Percentiles rank a stretch among this genome's conserved stretches.
Evolutionary conservation across 2,329 filamentous ascomycete species (phyloP).

Genomic region (Torrubiellomyces zombiae): DNA sequence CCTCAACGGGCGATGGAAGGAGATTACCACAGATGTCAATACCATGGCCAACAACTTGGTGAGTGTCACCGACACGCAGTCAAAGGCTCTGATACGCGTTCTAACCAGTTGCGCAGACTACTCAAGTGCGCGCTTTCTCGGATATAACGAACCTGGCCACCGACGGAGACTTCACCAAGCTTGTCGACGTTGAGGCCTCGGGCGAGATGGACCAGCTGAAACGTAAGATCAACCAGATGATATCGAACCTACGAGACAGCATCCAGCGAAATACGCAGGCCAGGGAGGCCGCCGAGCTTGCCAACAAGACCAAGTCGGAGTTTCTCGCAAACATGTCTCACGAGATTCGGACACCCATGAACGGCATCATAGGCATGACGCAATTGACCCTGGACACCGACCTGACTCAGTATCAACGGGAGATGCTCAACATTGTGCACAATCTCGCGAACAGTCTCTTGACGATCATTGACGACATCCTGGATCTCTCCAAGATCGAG

Average conservation of each 20-base stretch:
- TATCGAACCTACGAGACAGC: slow-evolving; percentile 84
- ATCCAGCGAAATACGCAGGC: slow-evolving; percentile 94
- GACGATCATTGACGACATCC: slow-evolving; percentile 83
- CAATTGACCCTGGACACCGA: slow-evolving; percentile 91
- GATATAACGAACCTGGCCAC: slow-evolving; percentile 97
- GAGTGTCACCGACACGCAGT: too few species aligned
- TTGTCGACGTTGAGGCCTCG: slow-evolving; percentile 91
- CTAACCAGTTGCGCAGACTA: slow-evolving; percentile 65
- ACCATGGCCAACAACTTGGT: slow-evolving; percentile 64
- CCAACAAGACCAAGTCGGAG: slow-evolving; percentile 96
- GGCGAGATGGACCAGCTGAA: slow-evolving; percentile 99
- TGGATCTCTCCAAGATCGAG: slow-evolving; percentile 69
- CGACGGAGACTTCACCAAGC: slow-evolving; percentile 91
- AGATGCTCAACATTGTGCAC: slow-evolving; percentile 98
- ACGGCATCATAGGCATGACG: slow-evolving; percentile 96
- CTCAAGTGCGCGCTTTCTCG: slow-evolving; percentile 92
- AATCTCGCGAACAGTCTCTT: slow-evolving; percentile 89
- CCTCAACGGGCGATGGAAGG: slow-evolving; percentile 89
- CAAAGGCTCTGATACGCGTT: too few species aligned
- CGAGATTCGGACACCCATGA: slow-evolving; percentile 94
- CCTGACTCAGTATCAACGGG: slow-evolving; percentile 83
- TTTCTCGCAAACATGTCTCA: slow-evolving; percentile 99
- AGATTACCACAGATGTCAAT: slow-evolving; percentile 94
- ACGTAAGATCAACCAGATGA: slow-evolving; percentile 99
- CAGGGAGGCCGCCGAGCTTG: slow-evolving; percentile 86